phyloP scores from a whole-genome alignment of 2,329 filamentous ascomycete genomes.

The Plectosphaerella sp. region DNA sequence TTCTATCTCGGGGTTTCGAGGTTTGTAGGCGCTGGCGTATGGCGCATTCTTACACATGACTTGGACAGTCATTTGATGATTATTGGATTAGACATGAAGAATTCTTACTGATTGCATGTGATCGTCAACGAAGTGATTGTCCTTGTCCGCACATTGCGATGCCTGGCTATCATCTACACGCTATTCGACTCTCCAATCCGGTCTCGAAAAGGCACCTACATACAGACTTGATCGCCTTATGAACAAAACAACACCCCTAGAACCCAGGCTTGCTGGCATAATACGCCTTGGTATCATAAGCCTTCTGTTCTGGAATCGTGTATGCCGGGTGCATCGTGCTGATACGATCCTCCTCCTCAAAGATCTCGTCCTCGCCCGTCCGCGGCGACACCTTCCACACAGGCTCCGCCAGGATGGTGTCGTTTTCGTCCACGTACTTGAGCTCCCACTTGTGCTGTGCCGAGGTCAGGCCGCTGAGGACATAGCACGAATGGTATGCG shows the following conservation, averaged over 20 bases:
- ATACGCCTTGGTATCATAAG: conserved; percentile 60
- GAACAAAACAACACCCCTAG: conserved; percentile 20
- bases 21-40: too few relatives aligned
- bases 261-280: conserved; percentile 57
- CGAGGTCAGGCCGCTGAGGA: conserved; percentile 78
- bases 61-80: too few relatives aligned
- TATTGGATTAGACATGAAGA: too few relatives aligned
- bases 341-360: conserved; percentile 68
- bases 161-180: too few relatives aligned
- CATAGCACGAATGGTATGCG: conserved; percentile 91
- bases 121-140: too few relatives aligned
- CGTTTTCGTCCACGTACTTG: conserved; percentile 20
- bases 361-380: conserved; percentile 53
- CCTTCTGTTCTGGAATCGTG: conserved; percentile 69
- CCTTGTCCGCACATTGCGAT: too few relatives aligned
- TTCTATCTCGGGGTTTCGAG: too few relatives aligned
- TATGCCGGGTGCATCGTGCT: conserved; percentile 76
- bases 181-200: too few relatives aligned
- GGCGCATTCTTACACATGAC: too few relatives aligned
- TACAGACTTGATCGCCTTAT: neutral
- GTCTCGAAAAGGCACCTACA: too few relatives aligned
- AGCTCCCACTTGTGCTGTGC: conserved; percentile 67
- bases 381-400: conserved; percentile 45
- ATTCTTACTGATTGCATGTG: too few relatives aligned
- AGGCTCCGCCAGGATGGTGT: conserved; percentile 28